Base-by-base conservation (phyloP, 495 filamentous ascomycete species). In the Penicillium coffeae region DNA sequence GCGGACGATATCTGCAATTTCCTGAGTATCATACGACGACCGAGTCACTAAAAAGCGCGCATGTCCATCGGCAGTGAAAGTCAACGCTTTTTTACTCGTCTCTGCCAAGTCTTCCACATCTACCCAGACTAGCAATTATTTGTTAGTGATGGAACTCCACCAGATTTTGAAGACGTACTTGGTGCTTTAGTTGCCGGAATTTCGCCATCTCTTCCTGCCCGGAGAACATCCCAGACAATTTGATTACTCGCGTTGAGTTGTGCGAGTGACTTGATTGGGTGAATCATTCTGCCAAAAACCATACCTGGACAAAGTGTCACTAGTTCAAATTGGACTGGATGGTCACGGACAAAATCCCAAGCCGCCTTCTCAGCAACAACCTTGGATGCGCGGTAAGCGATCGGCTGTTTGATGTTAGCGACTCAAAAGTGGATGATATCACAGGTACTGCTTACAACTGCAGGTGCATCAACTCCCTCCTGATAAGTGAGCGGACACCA, bases 331-430 rank as follows among this genome's bases (percentile, higher is more conserved):
- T 40, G 8, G 0, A 61, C 57, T n/a, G 50, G 9, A 40, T 68
- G 37, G 2, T 60, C 52, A 7, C 51, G 46, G 14, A 68, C 47
- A 37, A 56, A 66, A 16, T 65, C 55, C 63, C 67, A 70, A 8
- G 63, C 65, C 3, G 61, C 56, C 8, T 56, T 48, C 38, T 69
- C 67, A 9, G 65, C 67, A 8, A 67, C 54, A 1, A 60, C 56
- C 22, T 70, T 70, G 8, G 65, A 68, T 0, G 65, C 67, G 9
- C 67, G 63, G 39, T 70, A 70, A 9, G 67, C 67, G 8, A 55
- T 46, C 3, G 60, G 55, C 60, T 64, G 22, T 0, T 27, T 5
- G 4, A 21, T 2, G 19, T 58, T 38, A 59, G 44, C 9, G 3
- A 16, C 45, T 8, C 32, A 13, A 7, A 20, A 14, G 21, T 21